phyloP scores from a whole-genome alignment of 805 yeast genomes.

The Zygoascus ofunaensis region DNA sequence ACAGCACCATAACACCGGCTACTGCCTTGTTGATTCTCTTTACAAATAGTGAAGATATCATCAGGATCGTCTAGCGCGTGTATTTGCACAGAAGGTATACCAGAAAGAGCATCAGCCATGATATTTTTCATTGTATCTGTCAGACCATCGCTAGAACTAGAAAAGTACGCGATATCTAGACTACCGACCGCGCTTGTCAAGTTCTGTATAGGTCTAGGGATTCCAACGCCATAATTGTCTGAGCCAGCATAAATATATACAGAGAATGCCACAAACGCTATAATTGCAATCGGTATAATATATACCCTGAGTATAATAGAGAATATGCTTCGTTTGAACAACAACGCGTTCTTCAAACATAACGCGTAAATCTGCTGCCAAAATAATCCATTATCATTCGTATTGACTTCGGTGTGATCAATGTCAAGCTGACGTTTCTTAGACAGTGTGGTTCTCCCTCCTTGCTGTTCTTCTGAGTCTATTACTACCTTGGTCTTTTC shows the following conservation, averaged over 20 bases:
- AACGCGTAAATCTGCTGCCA: slow-evolving; percentile 6
- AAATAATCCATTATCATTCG: too few relatives aligned
- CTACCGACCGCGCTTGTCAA: slow-evolving; percentile 21
- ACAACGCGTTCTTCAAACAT: slow-evolving; percentile 7
- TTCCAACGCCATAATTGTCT: slow-evolving; percentile 24
- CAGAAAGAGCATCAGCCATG: slow-evolving; percentile 23
- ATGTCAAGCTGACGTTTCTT: too few relatives aligned
- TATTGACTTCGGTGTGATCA: too few relatives aligned
- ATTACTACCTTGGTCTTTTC: too few relatives aligned
- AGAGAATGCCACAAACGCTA: slow-evolving; percentile 27
- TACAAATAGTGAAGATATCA: slow-evolving; percentile 23
- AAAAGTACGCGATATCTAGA: slow-evolving; percentile 22
- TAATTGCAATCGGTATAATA: slow-evolving; percentile 26
- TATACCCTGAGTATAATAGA: slow-evolving; percentile 27
- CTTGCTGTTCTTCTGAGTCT: too few relatives aligned
- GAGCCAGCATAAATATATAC: slow-evolving; percentile 25
- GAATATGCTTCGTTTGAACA: slow-evolving; percentile 22
- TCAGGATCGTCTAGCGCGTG: slow-evolving; percentile 16
- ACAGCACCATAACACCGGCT: slow-evolving; percentile 29
- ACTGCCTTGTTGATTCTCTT: slow-evolving; percentile 26
- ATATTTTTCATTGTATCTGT: slow-evolving; percentile 24
- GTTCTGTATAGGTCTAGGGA: slow-evolving; percentile 20
- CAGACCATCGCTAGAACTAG: slow-evolving; percentile 14
- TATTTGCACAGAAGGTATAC: slow-evolving; percentile 24
- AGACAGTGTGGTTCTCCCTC: too few relatives aligned